A percentile compares a stretch with the other conserved stretches of the same genome.
These are phyloP conservation scores for Aciculosporium take DNA, from an alignment of 2,329 filamentous ascomycete species.

Conservation along the genomic window DNA sequence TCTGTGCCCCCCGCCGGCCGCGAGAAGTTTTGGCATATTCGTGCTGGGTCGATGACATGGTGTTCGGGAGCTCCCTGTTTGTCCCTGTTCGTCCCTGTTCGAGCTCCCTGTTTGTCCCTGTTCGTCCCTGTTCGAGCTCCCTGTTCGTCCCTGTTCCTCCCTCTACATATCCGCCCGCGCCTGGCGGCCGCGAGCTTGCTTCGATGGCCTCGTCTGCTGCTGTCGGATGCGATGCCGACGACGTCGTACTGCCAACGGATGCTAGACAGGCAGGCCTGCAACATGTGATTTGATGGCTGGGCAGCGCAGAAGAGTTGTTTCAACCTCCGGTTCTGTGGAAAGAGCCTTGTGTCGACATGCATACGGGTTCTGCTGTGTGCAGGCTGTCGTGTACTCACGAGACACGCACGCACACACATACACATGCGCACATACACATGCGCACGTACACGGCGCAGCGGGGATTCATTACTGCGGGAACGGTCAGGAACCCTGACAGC, in stretches of 20 bases:
- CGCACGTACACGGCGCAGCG: background rate
- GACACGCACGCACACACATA: background rate
- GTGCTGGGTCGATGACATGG: background rate
- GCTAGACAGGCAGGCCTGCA: slow-evolving; percentile 1
- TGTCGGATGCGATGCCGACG: background rate
- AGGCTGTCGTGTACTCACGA: too few species aligned
- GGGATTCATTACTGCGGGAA: slow-evolving; percentile 5
- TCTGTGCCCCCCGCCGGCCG: slow-evolving; percentile 1
- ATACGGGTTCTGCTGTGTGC: too few species aligned
- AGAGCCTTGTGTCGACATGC: background rate
- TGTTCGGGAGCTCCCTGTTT: background rate
- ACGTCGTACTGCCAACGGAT: slow-evolving; percentile 2
- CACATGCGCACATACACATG: background rate
- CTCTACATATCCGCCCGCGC: background rate
- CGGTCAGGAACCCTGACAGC: slow-evolving; percentile 4
- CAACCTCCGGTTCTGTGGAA: background rate
- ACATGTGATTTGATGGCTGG: background rate
- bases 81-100: background rate
- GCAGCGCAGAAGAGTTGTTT: slow-evolving; percentile 1
- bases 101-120: too few species aligned
- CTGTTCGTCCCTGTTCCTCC: slow-evolving; percentile 1
- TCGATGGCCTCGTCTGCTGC: background rate
- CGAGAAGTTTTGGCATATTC: background rate
- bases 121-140: too few species aligned
- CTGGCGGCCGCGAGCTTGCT: background rate